phyloP scores from a whole-genome alignment of 1,139 yeast genomes.

The Meyerozyma athensensis region DNA sequence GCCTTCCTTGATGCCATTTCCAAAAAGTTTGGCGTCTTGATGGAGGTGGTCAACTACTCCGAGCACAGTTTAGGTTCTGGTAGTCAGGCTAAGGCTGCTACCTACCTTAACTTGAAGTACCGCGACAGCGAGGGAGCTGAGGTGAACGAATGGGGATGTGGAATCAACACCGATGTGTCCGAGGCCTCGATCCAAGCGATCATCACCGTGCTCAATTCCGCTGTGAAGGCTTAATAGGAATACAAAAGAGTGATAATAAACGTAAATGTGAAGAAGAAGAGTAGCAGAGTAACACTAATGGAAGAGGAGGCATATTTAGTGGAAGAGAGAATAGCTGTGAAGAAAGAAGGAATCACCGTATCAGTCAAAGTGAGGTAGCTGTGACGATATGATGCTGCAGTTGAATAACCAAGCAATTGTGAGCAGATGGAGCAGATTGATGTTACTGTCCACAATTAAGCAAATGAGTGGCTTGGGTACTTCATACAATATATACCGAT shows the following conservation, averaged over 20 bases:
- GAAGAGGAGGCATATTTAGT: no score
- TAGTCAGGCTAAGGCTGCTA: conserved; percentile 42
- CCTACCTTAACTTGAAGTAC: conserved; percentile 40
- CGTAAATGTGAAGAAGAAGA: no score
- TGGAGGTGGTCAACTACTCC: conserved; percentile 40
- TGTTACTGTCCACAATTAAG: no score
- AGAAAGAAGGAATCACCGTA: no score
- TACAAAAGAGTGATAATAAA: conserved; percentile 6
- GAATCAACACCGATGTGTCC: conserved; percentile 42
- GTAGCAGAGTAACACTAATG: no score
- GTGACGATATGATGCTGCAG: no score
- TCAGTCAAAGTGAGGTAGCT: no score
- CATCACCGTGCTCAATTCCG: conserved; percentile 35
- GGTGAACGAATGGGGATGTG: conserved; percentile 41
- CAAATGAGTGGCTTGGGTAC: no score
- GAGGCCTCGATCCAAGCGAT: conserved; percentile 48
- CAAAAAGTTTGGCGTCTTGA: conserved; percentile 25
- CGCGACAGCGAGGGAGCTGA: conserved; percentile 22
- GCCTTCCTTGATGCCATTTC: conserved; percentile 42
- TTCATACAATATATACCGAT: no score
- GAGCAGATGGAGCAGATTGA: no score
- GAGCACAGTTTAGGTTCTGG: conserved; percentile 45
- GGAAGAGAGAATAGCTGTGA: neutral
- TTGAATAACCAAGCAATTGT: no score
- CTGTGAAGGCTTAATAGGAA: neutral